Evolutionary conservation across 179 eudicot species (phyloP).

Genomic region (Silene noctiflora): DNA sequence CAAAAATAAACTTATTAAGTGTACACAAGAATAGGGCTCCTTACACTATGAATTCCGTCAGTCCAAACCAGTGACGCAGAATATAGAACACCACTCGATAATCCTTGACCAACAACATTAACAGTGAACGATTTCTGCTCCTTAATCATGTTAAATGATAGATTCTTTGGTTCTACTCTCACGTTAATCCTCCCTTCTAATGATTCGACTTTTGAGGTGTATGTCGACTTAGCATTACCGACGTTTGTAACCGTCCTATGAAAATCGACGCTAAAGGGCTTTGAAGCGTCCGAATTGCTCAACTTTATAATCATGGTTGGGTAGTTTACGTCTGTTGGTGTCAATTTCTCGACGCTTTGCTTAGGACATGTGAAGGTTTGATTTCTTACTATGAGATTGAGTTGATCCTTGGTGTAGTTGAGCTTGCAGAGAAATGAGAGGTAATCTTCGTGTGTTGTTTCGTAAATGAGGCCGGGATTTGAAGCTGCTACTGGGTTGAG

Average conservation of each 20-base stretch:
- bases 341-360: neutral
- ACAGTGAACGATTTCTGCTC: constrained; percentile 24
- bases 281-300: neutral
- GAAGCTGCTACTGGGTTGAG: constrained; percentile 27
- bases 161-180: constrained; percentile 19
- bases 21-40: constrained; percentile 11
- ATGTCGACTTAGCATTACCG: constrained; percentile 28
- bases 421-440: constrained; percentile 23
- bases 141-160: constrained; percentile 20
- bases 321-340: constrained; percentile 29
- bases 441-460: constrained; percentile 23
- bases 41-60: constrained; percentile 20
- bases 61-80: constrained; percentile 16
- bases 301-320: constrained; percentile 25
- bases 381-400: constrained; percentile 13
- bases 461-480: constrained; percentile 31
- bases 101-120: constrained; percentile 16
- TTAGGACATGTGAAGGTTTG: constrained; percentile 17
- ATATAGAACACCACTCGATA: neutral
- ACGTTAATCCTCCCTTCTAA: constrained; percentile 10
- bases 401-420: neutral
- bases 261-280: constrained; percentile 10
- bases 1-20: neutral
- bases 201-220: constrained; percentile 21
- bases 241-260: constrained; percentile 37